Conservation (phyloP, 352 stramenopile species). For the Phytophthora pluvialis region DNA sequence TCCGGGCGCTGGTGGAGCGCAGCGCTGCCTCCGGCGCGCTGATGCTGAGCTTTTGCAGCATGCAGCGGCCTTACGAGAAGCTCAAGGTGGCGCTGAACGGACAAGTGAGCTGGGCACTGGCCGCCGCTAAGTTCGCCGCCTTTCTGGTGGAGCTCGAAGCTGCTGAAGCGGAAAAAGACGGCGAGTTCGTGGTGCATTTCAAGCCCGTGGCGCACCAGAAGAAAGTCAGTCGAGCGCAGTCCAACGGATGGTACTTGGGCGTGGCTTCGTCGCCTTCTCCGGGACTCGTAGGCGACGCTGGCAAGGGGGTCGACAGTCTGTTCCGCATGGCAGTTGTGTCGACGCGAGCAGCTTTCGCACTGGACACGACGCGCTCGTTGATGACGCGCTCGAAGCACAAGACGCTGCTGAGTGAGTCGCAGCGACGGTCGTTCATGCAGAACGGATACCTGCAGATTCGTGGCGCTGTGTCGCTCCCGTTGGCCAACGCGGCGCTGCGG, state of each 20-base stretch:
- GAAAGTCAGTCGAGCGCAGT: conserved; percentile 54
- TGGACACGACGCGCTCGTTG: conserved; percentile 47
- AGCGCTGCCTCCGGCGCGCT: conserved; percentile 29
- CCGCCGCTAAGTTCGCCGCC: conserved; percentile 71
- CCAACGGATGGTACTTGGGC: conserved; percentile 67
- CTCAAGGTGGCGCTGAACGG: conserved; percentile 78
- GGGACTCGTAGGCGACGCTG: conserved; percentile 60
- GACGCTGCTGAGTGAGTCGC: conserved; percentile 59
- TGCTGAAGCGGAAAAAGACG: conserved; percentile 3
- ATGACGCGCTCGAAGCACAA: conserved; percentile 17
- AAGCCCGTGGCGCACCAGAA: conserved; percentile 74
- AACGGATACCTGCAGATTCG: conserved; percentile 80
- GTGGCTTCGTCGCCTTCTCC: conserved; percentile 17
- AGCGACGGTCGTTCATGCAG: conserved; percentile 69
- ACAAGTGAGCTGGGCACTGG: conserved; percentile 63
- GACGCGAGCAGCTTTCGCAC: conserved; percentile 47
- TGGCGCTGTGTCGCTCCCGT: conserved; percentile 54
- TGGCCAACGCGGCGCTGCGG: conserved; percentile 62
- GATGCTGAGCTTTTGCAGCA: conserved; percentile 61
- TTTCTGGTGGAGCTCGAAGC: conserved; percentile 61
- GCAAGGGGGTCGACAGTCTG: conserved; percentile 46
- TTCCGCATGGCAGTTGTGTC: conserved; percentile 63
- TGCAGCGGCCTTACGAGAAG: conserved; percentile 80
- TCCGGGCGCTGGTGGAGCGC: conserved; percentile 60
- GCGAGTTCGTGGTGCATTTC: conserved; percentile 44